Percentiles rank a stretch among this genome's conserved stretches.
These are phyloP conservation scores for Takashimella tepidaria DNA, from an alignment of 1,284 basidiomycete species.

Conservation along the genomic window DNA sequence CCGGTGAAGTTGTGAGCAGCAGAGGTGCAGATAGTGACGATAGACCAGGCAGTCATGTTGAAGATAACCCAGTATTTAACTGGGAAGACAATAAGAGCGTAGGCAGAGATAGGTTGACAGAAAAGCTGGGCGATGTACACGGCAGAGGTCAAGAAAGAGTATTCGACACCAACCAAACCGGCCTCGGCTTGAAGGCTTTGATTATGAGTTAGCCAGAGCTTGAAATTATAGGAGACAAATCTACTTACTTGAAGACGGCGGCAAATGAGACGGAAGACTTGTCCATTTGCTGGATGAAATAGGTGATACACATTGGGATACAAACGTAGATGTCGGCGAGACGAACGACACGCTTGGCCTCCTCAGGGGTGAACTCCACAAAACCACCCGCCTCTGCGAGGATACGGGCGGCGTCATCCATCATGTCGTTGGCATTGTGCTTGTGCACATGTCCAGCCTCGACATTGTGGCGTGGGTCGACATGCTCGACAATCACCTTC, in stretches of 20 bases:
- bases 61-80: slow-evolving; percentile 17
- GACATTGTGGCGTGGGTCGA: slow-evolving; percentile 7
- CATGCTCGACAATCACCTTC: slow-evolving; percentile 4
- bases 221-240: neutral
- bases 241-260: slow-evolving; percentile 33
- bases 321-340: slow-evolving; percentile 14
- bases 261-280: slow-evolving; percentile 43
- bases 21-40: slow-evolving; percentile 33
- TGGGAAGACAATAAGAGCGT: slow-evolving; percentile 24
- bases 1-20: slow-evolving; percentile 33
- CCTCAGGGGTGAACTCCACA: slow-evolving; percentile 7
- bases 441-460: slow-evolving; percentile 1
- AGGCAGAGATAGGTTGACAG: slow-evolving; percentile 20
- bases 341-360: slow-evolving; percentile 11
- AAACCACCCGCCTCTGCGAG: slow-evolving; percentile 11
- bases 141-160: slow-evolving; percentile 21
- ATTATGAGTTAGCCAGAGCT: neutral
- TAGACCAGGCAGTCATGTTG: slow-evolving; percentile 24
- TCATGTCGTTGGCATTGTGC: slow-evolving; percentile 11
- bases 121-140: slow-evolving; percentile 26
- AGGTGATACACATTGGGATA: slow-evolving; percentile 14
- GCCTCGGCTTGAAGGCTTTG: slow-evolving; percentile 7
- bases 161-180: slow-evolving; percentile 17
- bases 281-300: slow-evolving; percentile 30
- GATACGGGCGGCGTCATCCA: slow-evolving; percentile 12